phyloP scores from a whole-genome alignment of 768 basidiomycete species.

The Sarcomyxa edulis region DNA sequence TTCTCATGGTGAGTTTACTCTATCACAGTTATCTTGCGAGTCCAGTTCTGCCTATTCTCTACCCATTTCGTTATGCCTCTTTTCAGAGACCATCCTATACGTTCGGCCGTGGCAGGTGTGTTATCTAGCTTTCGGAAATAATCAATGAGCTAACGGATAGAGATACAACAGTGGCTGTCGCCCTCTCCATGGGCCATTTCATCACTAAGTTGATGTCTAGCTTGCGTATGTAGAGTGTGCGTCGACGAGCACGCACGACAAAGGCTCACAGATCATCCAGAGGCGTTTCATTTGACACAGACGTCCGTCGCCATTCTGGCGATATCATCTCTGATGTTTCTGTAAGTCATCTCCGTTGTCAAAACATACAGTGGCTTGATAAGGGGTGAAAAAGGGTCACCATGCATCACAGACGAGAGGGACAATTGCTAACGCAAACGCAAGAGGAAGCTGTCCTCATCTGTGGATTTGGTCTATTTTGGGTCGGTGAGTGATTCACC shows the following conservation, averaged over 20 bases:
- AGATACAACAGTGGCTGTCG: conserved; percentile 34
- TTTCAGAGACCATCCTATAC: conserved; percentile 42
- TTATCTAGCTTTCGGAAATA: no score
- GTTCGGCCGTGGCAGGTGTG: conserved; percentile 38
- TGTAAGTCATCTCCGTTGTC: conserved; percentile 39
- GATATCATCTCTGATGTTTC: conserved; percentile 55
- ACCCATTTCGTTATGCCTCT: conserved; percentile 33
- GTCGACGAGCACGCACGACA: not conserved
- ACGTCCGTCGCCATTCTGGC: conserved; percentile 69
- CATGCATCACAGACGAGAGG: conserved; percentile 60
- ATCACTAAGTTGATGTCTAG: conserved; percentile 45
- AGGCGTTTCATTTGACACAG: conserved; percentile 64
- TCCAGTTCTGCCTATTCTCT: conserved; percentile 1
- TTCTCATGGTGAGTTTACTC: not conserved
- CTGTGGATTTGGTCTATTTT: conserved; percentile 65
- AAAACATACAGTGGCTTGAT: not conserved
- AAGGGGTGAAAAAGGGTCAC: conserved; percentile 41
- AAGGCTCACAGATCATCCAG: conserved; percentile 23
- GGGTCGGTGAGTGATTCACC: conserved; percentile 76
- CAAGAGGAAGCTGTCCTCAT: conserved; percentile 77
- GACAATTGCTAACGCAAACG: conserved; percentile 55
- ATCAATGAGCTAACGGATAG: not conserved
- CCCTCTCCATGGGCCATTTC: conserved; percentile 43
- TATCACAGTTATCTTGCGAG: conserved; percentile 1
- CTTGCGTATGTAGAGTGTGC: conserved; percentile 27